phyloP scores from a whole-genome alignment of 2,329 filamentous ascomycete species.

The Fusarium chlamydosporum region DNA sequence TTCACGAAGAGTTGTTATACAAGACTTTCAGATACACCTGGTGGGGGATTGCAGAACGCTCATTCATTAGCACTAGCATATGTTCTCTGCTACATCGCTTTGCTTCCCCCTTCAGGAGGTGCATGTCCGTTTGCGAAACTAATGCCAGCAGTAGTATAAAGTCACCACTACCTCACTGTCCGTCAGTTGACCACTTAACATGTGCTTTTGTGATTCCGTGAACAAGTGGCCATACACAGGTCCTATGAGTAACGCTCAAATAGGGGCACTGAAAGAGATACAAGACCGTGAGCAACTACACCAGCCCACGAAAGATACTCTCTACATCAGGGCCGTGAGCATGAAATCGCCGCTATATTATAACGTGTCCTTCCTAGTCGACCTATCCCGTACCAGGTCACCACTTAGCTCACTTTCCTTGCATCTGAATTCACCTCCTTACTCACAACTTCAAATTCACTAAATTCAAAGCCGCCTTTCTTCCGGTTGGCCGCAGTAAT shows the following conservation, averaged over 20 bases:
- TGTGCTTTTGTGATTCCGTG: not conserved
- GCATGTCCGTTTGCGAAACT: too few species aligned
- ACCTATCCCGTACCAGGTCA: not conserved
- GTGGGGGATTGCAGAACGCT: too few species aligned
- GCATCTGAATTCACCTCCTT: not conserved
- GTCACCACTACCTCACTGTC: too few species aligned
- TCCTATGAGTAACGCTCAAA: not conserved
- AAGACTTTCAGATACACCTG: not conserved
- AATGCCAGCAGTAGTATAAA: too few species aligned
- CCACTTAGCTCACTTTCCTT: not conserved
- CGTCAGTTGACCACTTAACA: not conserved
- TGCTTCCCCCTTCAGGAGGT: too few species aligned
- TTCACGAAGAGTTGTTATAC: not conserved
- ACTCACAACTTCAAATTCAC: not conserved
- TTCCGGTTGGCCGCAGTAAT: not conserved
- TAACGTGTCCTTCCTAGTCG: rapidly evolving
- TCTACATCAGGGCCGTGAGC: rapidly evolving
- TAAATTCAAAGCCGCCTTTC: not conserved
- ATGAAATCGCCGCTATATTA: not conserved
- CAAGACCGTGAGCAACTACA: not conserved
- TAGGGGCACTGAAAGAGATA: not conserved
- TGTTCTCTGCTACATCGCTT: too few species aligned
- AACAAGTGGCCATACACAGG: not conserved
- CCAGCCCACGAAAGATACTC: not conserved
- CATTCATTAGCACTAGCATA: too few species aligned